phyloP scores from a whole-genome alignment of 305 asterid genomes.

The Solanum chacoense region DNA sequence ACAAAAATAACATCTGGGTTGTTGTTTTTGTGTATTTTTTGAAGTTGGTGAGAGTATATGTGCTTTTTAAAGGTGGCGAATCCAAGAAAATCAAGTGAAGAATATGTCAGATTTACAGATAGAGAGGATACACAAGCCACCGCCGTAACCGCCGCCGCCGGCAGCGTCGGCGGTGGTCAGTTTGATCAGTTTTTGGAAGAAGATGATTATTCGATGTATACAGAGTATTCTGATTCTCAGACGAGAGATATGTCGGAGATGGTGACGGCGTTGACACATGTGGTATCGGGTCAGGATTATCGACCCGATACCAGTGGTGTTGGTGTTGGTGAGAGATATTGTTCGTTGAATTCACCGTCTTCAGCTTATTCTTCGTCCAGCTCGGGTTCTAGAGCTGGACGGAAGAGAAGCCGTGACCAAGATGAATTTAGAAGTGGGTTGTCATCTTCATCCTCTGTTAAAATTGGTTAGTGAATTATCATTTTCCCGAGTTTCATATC shows the following conservation, averaged over 20 bases:
- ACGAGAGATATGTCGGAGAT: conserved; percentile 50
- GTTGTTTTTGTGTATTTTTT: neutral
- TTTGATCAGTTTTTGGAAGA: conserved; percentile 1
- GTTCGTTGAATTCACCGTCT: conserved; percentile 39
- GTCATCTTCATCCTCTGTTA: conserved; percentile 29
- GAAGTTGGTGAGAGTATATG: conserved; percentile 7
- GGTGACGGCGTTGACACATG: conserved; percentile 52
- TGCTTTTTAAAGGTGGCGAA: conserved; percentile 66
- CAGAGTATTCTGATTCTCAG: conserved; percentile 8
- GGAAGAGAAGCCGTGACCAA: conserved; percentile 58
- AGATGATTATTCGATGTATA: neutral
- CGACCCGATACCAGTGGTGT: conserved; percentile 12
- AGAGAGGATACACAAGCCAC: conserved; percentile 8
- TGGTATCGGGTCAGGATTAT: conserved; percentile 40
- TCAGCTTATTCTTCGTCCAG: conserved; percentile 57
- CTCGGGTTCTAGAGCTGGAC: conserved; percentile 68
- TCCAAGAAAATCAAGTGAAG: conserved; percentile 29
- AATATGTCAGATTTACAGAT: conserved; percentile 23
- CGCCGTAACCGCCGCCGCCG: neutral
- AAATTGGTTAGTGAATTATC: conserved; percentile 29
- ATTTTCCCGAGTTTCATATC: no score
- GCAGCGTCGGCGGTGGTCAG: neutral
- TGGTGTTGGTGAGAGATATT: conserved; percentile 2
- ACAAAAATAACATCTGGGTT: neutral
- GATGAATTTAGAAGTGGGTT: conserved; percentile 26